Percentiles rank a stretch among this genome's conserved stretches.
Evolutionary conservation across 305 asterid genomes (phyloP).

Genomic region (Galium porrigens): DNA sequence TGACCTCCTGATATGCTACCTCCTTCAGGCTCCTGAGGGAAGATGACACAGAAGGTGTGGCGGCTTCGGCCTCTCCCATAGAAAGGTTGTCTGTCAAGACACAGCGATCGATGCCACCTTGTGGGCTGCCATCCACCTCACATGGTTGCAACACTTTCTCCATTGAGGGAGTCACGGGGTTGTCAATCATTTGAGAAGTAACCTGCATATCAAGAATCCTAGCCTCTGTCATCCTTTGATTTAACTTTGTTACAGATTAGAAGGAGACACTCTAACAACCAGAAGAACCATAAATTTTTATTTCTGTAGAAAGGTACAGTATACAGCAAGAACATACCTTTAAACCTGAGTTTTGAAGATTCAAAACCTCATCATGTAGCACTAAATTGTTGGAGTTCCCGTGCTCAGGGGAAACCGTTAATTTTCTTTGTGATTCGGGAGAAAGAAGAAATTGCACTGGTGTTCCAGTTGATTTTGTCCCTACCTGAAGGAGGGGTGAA

Average conservation of each 20-base stretch:
- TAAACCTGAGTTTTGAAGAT: constrained; percentile 23
- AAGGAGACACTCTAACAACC: constrained; percentile 20
- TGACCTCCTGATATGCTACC: constrained; percentile 32
- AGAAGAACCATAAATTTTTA: constrained; percentile 25
- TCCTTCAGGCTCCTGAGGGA: constrained; percentile 22
- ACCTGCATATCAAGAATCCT: constrained; percentile 20
- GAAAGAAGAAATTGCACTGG: constrained; percentile 27
- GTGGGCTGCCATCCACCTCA: constrained; percentile 26
- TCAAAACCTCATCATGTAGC: constrained; percentile 24
- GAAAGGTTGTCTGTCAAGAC: constrained; percentile 23
- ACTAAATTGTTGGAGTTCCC: constrained; percentile 23
- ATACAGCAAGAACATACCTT: constrained; percentile 23
- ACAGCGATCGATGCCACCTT: constrained; percentile 20
- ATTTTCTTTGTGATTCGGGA: constrained; percentile 27
- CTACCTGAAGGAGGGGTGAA: constrained; percentile 22
- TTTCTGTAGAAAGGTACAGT: constrained; percentile 17
- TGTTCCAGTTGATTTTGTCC: constrained; percentile 21
- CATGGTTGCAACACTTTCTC: constrained; percentile 20
- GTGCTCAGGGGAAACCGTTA: constrained; percentile 25
- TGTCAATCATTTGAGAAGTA: constrained; percentile 23
- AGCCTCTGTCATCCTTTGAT: constrained; percentile 22
- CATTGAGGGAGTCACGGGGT: constrained; percentile 24
- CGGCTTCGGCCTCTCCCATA: constrained; percentile 21
- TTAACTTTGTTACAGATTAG: constrained; percentile 20
- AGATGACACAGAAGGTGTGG: constrained; percentile 22